Evolutionary conservation across 192 early-diverging fungal genomes (phyloP).

Genomic region (Dissophora ornata): DNA sequence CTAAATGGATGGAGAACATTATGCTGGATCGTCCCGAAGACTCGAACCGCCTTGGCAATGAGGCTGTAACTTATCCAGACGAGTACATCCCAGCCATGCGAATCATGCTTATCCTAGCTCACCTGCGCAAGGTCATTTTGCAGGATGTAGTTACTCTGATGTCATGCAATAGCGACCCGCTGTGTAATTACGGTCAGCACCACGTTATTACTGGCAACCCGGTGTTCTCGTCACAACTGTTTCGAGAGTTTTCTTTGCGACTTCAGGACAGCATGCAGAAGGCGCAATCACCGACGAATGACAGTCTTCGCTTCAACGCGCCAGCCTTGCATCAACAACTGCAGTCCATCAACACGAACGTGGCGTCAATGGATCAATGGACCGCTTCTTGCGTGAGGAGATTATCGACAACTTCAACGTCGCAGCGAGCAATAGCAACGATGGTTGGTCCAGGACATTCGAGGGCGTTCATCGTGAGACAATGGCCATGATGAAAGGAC

Average conservation of each 20-base stretch:
- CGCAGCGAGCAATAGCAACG: too few species aligned
- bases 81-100: background rate
- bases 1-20: background rate
- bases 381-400: background rate
- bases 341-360: background rate
- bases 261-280: background rate
- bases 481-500: too few species aligned
- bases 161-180: background rate
- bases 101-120: slow-evolving; percentile 7
- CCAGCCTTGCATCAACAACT: background rate
- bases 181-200: background rate
- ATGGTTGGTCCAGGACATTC: too few species aligned
- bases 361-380: background rate
- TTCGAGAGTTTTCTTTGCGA: background rate
- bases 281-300: background rate
- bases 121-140: slow-evolving; percentile 15
- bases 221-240: background rate
- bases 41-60: background rate
- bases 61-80: background rate
- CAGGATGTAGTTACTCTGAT: slow-evolving; percentile 13
- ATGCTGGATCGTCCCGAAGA: background rate
- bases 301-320: background rate
- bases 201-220: background rate
- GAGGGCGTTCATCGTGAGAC: too few species aligned
- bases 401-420: background rate